A percentile compares a stretch with the other conserved stretches of the same genome.
These are phyloP conservation scores for Hibiscus mutabilis DNA, from an alignment of 345 rosid genomes.

Conservation along the genomic window DNA sequence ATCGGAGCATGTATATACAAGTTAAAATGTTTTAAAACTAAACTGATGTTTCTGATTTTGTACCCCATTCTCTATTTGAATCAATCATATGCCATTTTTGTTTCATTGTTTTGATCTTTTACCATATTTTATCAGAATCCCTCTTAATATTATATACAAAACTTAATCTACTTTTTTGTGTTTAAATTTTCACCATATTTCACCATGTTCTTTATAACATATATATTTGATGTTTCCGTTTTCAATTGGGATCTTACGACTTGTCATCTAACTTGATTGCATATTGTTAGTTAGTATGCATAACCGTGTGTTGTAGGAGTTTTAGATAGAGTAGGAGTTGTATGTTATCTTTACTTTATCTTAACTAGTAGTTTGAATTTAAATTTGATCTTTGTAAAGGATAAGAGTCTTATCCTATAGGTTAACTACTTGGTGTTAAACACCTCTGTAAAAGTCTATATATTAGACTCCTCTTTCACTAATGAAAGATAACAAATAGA, in stretches of 20 bases:
- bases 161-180: neutral
- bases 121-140: too few species aligned
- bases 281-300: too few species aligned
- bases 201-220: neutral
- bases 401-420: too few species aligned
- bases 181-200: neutral
- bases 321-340: too few species aligned
- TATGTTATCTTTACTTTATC: too few species aligned
- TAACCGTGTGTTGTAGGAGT: too few species aligned
- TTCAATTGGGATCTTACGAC: neutral
- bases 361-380: too few species aligned
- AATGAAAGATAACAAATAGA: too few species aligned
- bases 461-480: too few species aligned
- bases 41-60: neutral
- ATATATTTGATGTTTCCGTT: neutral
- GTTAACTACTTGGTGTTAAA: too few species aligned
- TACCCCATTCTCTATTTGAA: neutral
- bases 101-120: neutral
- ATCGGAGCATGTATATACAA: neutral
- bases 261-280: slow-evolving; percentile 15
- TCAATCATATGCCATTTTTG: neutral
- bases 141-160: neutral
- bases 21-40: neutral
- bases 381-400: too few species aligned
- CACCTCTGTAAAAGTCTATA: too few species aligned